These are phyloP conservation scores for Yamadazyma sp. DNA, from an alignment of 1,139 yeast species.

Conservation along the genomic window DNA sequence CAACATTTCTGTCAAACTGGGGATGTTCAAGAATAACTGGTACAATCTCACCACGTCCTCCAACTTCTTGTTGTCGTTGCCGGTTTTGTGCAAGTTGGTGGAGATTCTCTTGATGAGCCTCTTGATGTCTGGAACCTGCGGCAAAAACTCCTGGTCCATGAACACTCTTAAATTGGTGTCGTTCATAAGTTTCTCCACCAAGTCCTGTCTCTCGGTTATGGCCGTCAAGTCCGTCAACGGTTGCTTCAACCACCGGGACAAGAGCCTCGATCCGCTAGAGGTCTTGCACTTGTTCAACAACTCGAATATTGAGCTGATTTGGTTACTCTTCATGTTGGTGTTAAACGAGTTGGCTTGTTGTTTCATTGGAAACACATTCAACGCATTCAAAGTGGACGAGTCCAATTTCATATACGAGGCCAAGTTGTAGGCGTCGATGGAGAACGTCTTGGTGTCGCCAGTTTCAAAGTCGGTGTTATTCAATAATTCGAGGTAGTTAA, in stretches of 20 bases:
- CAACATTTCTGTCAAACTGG: slow-evolving; percentile 60
- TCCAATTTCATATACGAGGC: slow-evolving; percentile 84
- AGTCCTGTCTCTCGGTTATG: slow-evolving; percentile 66
- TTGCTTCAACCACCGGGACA: slow-evolving; percentile 94
- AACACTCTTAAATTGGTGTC: slow-evolving; percentile 66
- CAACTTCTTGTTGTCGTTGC: slow-evolving; percentile 48
- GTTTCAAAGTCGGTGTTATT: slow-evolving; percentile 32
- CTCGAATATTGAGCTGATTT: slow-evolving; percentile 66
- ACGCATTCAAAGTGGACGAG: slow-evolving; percentile 83
- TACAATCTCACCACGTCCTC: slow-evolving; percentile 93
- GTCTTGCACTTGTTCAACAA: slow-evolving; percentile 85
- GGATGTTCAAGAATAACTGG: slow-evolving; percentile 71
- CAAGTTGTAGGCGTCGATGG: slow-evolving; percentile 66
- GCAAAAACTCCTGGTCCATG: slow-evolving; percentile 66
- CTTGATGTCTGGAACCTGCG: slow-evolving; percentile 79
- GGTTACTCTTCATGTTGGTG: slow-evolving; percentile 41
- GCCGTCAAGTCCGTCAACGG: slow-evolving; percentile 68
- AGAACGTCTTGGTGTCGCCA: slow-evolving; percentile 32
- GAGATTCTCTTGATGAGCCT: slow-evolving; percentile 66
- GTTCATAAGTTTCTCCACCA: slow-evolving; percentile 72
- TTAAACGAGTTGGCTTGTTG: slow-evolving; percentile 16
- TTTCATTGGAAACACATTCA: slow-evolving; percentile 71
- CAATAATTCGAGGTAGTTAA: slow-evolving; percentile 63
- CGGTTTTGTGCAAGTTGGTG: slow-evolving; percentile 37
- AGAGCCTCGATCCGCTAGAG: slow-evolving; percentile 77